These are phyloP conservation scores for Agrocybe chaxingu DNA, from an alignment of 768 basidiomycete species.

Conservation along the genomic window DNA sequence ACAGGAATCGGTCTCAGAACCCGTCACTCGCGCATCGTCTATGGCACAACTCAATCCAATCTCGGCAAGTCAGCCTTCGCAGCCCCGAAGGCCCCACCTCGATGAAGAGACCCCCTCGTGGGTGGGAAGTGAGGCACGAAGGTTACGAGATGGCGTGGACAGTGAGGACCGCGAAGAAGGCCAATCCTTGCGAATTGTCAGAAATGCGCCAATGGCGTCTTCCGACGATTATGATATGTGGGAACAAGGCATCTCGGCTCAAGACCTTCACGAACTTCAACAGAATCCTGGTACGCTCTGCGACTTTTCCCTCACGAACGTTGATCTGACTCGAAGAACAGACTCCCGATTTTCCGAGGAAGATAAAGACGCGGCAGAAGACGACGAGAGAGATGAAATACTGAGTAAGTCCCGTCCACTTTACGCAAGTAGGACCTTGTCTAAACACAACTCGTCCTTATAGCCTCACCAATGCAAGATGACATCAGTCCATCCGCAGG, in stretches of 20 bases:
- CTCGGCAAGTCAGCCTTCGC: slow-evolving; percentile 10
- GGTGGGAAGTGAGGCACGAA: slow-evolving; percentile 6
- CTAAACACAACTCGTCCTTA: neutral
- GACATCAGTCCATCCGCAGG: slow-evolving; percentile 15
- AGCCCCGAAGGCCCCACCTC: neutral
- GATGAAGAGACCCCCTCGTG: slow-evolving; percentile 8
- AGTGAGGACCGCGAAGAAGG: neutral
- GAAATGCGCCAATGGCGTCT: neutral
- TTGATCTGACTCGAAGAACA: too few relatives aligned
- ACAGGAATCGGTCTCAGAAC: slow-evolving; percentile 10
- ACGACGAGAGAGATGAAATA: too few relatives aligned
- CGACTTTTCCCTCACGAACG: too few relatives aligned
- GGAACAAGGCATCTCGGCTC: slow-evolving; percentile 23
- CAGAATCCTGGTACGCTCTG: slow-evolving; percentile 7
- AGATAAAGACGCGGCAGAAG: neutral
- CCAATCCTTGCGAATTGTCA: neutral
- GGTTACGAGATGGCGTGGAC: neutral
- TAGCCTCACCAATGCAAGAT: neutral
- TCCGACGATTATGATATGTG: slow-evolving; percentile 23
- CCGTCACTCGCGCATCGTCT: slow-evolving; percentile 12
- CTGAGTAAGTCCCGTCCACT: neutral
- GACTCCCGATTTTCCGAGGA: neutral
- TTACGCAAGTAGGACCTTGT: neutral
- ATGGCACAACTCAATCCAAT: neutral
- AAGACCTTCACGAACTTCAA: slow-evolving; percentile 16